Conservation (phyloP, 2,329 filamentous ascomycete species). For the Aspergillus sojae region DNA sequence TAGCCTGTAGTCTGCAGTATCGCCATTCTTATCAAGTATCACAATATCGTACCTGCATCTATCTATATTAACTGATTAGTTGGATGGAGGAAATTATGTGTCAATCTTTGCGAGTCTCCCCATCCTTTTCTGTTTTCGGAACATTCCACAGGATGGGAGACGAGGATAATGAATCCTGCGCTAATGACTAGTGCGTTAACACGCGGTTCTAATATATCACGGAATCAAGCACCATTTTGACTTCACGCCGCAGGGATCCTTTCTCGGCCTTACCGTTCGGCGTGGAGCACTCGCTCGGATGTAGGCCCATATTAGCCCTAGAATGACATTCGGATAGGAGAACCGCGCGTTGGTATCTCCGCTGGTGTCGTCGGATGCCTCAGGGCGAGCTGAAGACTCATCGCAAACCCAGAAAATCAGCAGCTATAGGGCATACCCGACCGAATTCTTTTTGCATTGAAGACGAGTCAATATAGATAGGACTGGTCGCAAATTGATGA, state of each 20-base stretch:
- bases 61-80: conserved; percentile 3
- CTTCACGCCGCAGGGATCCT: neutral
- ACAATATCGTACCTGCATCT: conserved; percentile 10
- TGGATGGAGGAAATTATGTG: neutral
- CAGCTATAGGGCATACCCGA: neutral
- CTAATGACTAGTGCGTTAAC: neutral
- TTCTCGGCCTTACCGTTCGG: neutral
- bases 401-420: neutral
- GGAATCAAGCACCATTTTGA: neutral
- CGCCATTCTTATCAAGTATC: conserved; percentile 9
- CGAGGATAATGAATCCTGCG: neutral
- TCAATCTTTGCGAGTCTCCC: neutral
- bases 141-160: neutral
- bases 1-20: neutral
- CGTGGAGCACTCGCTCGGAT: neutral
- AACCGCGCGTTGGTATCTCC: neutral
- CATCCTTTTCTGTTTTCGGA: neutral
- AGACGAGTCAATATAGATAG: neutral
- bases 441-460: too few relatives aligned
- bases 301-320: neutral
- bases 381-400: neutral
- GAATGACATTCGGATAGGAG: neutral
- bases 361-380: neutral
- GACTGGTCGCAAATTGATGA: neutral
- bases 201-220: neutral